A percentile compares a stretch with the other conserved stretches of the same genome.
Evolutionary conservation across 345 rosid genomes (phyloP).

Genomic region (Citropsis articulata): DNA sequence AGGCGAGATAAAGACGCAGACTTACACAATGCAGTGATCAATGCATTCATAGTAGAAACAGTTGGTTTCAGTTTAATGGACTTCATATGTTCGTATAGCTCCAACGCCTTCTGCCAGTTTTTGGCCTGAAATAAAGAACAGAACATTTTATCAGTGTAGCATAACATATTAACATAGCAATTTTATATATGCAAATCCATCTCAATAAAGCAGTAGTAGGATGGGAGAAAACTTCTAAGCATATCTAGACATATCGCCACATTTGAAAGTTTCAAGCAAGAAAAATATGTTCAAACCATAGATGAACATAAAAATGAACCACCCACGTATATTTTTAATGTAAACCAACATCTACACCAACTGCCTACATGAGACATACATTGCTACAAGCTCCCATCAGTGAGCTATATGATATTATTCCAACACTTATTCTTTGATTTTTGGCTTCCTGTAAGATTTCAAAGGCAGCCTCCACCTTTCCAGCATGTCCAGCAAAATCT

Average conservation of each 20-base stretch:
- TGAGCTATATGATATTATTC: constrained; percentile 84
- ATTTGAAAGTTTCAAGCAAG: background rate
- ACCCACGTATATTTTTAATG: background rate
- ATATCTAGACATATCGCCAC: background rate
- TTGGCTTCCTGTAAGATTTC: constrained; percentile 61
- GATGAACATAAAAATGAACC: background rate
- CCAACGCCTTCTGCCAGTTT: constrained; percentile 85
- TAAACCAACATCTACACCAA: background rate
- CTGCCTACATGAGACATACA: constrained; percentile 45
- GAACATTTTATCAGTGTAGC: background rate
- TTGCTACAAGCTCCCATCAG: constrained; percentile 99
- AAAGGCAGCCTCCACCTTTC: constrained; percentile 74
- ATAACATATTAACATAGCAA: constrained; percentile 6
- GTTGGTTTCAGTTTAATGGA: constrained; percentile 62
- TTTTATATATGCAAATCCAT: background rate
- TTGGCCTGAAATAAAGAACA: constrained; percentile 50
- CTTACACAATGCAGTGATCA: constrained; percentile 91
- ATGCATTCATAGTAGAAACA: constrained; percentile 80
- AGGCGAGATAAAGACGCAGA: constrained; percentile 6
- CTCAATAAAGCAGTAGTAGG: background rate
- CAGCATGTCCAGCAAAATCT: constrained; percentile 88
- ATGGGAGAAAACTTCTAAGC: background rate
- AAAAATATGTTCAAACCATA: background rate
- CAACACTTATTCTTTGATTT: constrained; percentile 54
- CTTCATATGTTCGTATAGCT: constrained; percentile 71